A percentile compares a stretch with the other conserved stretches of the same genome.
phyloP scores from a whole-genome alignment of 441 rosid genomes.

The Eugenia klotzschiana region DNA sequence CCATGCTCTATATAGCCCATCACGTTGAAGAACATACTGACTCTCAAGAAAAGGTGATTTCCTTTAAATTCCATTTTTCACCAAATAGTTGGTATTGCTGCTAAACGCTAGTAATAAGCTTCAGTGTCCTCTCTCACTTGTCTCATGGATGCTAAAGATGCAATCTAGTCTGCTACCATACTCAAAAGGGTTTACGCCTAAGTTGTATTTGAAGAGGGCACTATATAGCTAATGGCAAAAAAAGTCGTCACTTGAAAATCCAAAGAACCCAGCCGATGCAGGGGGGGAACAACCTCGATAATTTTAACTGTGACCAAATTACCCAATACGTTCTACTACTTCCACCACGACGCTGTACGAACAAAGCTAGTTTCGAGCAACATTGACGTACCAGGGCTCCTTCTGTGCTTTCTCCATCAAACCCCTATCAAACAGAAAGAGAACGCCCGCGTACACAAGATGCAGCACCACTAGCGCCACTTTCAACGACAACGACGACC shows the following conservation, averaged over 20 bases:
- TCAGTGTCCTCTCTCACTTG: background rate
- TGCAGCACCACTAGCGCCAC: conserved; percentile 2
- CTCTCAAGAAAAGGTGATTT: background rate
- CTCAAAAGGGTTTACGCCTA: background rate
- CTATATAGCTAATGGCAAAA: background rate
- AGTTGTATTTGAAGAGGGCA: background rate
- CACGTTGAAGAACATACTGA: background rate
- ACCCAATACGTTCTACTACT: background rate
- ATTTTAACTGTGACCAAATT: background rate
- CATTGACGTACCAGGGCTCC: conserved; percentile 5
- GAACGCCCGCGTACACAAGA: conserved; percentile 4
- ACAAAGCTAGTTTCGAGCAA: background rate
- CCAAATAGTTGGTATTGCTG: background rate
- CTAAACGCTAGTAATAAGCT: background rate
- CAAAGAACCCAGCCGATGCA: background rate
- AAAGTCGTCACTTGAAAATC: background rate
- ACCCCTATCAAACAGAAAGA: conserved; percentile 6
- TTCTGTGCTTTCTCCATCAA: conserved; percentile 1
- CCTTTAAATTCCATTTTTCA: background rate
- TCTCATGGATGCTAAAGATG: background rate
- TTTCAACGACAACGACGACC: conserved; percentile 5
- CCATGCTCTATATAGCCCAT: background rate
- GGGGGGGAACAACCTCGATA: background rate
- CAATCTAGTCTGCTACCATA: background rate
- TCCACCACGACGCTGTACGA: background rate